phyloP scores from a whole-genome alignment of 1,139 yeast genomes.

The Pichia sp. region DNA sequence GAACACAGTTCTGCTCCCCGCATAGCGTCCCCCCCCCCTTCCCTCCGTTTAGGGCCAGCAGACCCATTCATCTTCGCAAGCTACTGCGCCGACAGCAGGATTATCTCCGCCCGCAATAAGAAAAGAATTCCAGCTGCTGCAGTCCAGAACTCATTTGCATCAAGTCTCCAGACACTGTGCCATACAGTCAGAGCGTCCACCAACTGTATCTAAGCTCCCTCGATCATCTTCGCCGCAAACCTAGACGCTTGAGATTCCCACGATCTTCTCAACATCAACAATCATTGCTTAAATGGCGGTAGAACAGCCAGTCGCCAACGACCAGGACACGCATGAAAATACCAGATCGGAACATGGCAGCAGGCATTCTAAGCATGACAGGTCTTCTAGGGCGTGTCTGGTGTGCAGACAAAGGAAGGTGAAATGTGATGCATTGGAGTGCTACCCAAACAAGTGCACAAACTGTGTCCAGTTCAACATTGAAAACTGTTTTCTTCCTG shows the following conservation, averaged over 20 bases:
- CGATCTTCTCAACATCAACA: neutral
- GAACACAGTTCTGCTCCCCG: no score
- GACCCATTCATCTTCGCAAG: no score
- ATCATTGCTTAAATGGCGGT: neutral
- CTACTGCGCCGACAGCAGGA: no score
- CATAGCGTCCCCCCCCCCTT: no score
- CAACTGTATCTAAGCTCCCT: neutral
- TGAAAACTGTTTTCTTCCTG: constrained; percentile 47
- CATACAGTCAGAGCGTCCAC: neutral
- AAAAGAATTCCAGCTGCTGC: no score
- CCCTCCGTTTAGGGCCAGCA: no score
- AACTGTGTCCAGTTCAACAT: constrained; percentile 55
- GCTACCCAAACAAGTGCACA: constrained; percentile 45
- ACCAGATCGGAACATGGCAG: neutral
- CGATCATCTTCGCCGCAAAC: neutral
- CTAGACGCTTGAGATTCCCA: neutral
- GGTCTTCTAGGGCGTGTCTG: constrained; percentile 52
- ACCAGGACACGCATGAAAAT: neutral
- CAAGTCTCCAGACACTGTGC: no score
- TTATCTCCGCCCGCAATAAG: no score
- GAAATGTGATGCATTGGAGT: constrained; percentile 47
- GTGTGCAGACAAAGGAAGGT: constrained; percentile 57
- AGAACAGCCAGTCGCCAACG: neutral
- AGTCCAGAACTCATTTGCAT: no score
- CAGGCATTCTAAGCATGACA: constrained; percentile 34